Base-by-base conservation (phyloP, 1,139 yeast species). In the Lodderomyces metapsilosis region DNA sequence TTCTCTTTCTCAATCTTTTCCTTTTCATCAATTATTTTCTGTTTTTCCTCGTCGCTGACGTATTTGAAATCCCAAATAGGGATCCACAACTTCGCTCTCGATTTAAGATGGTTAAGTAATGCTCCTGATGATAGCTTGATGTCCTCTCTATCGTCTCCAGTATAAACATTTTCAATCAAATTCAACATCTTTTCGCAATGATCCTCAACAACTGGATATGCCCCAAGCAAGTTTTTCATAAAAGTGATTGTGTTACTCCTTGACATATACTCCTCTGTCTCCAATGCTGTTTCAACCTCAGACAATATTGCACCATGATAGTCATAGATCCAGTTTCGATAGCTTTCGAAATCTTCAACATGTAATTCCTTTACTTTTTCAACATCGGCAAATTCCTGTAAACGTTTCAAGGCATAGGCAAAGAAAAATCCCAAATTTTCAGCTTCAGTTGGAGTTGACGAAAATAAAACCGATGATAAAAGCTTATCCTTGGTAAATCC, bases 351-450 rank as follows among this genome's bases (percentile, higher is more conserved):
- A 6, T 47, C 43, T 7, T 50, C 57, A 16, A 50, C 45, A 12
- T 43, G 40, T 27, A 40, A 27, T n/a, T 47, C 41, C 4, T 48
- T 42, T 40, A 58, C 63, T 1, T 23, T 41, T 4, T 53, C 55
- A 20, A 56, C 57, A 18, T 62, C 53, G 1, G 64, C 62, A 80
- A 84, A 76, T 11, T 54, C 49, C 35, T 68, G 64, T 37, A 84
- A 66, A 13, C 62, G 64, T 6, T 60, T 66, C 33, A 89, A 62
- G 1, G 86, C 49, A 34, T 78, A 81, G 11, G 80, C 72, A 52
- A 81, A 76, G 52, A 91, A 89, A 18, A 88, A 61, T 2, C 96
- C 96, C 35, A 88, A 59, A 57, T 87, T 86, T 54, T 89, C 96
- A 0, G 95, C 82, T 57, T 91, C 96, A 6, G 74, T 62, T 1